Base-by-base conservation (phyloP, 2,329 filamentous ascomycete genomes). In the Periconia macrospinosa region DNA sequence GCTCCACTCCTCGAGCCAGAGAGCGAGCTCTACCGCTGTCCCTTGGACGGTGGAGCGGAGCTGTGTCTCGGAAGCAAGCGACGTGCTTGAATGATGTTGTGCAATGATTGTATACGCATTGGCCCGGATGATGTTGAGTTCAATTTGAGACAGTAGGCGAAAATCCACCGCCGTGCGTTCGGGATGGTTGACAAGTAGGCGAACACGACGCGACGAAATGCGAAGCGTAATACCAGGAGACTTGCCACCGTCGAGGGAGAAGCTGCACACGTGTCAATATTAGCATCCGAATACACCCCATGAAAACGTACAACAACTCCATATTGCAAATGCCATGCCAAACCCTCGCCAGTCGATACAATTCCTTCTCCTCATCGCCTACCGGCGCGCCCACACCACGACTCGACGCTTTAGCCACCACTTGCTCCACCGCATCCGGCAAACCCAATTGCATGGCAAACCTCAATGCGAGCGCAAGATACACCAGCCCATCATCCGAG, bases 291-390 rank as follows among this genome's bases (percentile, higher is more conserved):
- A 6, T 13, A 6, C 33, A 13, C 20, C 10, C 2, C 14, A 23
- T 9, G n/a, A 7, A 30, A 18, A 49, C 63, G 47, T 54, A 70
- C 68, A 72, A 71, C 1, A 83, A 76, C 20, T 83, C 80, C 11
- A 83, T 65, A 18, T 83, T 78, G 53, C 82, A 75, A 3, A 83
- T 71, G 2, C 78, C 79, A 62, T 83, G 78, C 81, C 81, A 83
- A 0, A 80, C 76, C 40, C 81, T 72, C 0, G 76, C 50, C 9
- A 69, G 46, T 2, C 68, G 63, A 44, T 71, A 72, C 1, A 81
- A 58, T 11, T 63, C 58, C 15, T 66, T 58, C 37, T 75, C 72
- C 19, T 69, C 62, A 5, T 54, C 58, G 17, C 37, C 35, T 14
- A 52, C 35, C 9, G 43, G 23, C 17, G 30, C 15, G 13, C 51